Base-by-base conservation (phyloP, 2,329 filamentous ascomycete genomes). In the Botrytis fragariae region DNA sequence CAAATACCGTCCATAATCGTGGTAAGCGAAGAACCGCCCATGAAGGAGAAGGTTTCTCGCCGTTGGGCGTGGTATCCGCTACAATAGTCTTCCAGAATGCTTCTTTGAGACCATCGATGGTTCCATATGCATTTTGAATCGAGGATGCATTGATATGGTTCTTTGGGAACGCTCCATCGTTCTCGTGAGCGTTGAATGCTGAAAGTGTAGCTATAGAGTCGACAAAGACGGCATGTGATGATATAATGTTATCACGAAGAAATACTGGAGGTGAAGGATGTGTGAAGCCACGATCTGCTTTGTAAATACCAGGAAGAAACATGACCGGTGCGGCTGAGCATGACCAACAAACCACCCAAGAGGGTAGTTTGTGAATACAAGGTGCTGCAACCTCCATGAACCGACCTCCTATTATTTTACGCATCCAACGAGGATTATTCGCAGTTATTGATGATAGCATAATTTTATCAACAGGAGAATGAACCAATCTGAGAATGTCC, bases 301-400 rank as follows among this genome's bases (percentile, higher is more conserved):
- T n/a, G 37, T 72, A 68, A 6, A 5, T 18, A 22, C 62, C 62
- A 3, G 62, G 62, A 6, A 72, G 71, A 39, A 72, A 72, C 16
- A 60, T 29, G 12, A 48, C 18, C 9, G 71, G 71, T 25, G 71
- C 71, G 20, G 39, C 12, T 10, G 25, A 37, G 37, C 71, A 72
- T 29, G 62, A 68, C 62, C 71, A 72, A 42, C 71, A 68, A 48
- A 72, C 71, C 3, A 72, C 62, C 71, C 71, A 72, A 10, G 70
- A 72, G 16, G 51, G 51, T 7, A 72, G 16, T 7, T 61, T 16
- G 20, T 72, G 71, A 25, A 39, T 20, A n/a, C 71, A 72, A 45
- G 71, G 62, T 12, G 16, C 6, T 59, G 42, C 48, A 25, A 60
- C 51, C 20, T 72, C 39, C 7, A 59, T 7, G 10, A 68, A 45